Evolutionary conservation across 164 flowering plant genomes (phyloP).

Genomic region (Saururus chinensis): DNA sequence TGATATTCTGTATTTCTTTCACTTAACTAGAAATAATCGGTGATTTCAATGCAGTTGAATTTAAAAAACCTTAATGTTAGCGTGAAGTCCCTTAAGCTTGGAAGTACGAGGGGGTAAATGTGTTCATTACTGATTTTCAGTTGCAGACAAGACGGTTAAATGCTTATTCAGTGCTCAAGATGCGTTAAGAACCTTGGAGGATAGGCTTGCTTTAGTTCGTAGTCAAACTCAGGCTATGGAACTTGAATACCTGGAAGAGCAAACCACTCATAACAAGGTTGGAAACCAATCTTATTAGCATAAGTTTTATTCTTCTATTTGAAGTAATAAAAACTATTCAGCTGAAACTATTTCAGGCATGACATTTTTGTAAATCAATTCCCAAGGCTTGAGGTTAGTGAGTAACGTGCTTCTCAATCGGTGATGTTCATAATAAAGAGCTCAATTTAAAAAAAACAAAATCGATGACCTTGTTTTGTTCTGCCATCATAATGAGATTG

Average conservation of each 20-base stretch:
- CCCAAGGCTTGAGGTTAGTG: too few species aligned
- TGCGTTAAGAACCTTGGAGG: slow-evolving; percentile 22
- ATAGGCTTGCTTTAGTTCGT: slow-evolving; percentile 23
- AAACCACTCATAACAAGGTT: slow-evolving; percentile 40
- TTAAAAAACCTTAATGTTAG: neutral
- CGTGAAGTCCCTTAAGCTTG: neutral
- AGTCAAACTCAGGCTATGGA: slow-evolving; percentile 32
- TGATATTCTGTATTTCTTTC: neutral
- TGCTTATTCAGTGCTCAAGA: slow-evolving; percentile 11
- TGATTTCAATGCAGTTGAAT: neutral
- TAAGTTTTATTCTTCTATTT: too few species aligned
- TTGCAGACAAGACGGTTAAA: slow-evolving; percentile 8
- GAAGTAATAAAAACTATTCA: too few species aligned
- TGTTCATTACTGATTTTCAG: neutral
- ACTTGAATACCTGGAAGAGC: slow-evolving; percentile 29
- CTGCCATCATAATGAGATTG: neutral
- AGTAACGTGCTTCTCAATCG: too few species aligned
- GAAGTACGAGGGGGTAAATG: neutral
- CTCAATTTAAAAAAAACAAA: too few species aligned
- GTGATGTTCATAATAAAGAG: too few species aligned
- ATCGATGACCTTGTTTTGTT: neutral
- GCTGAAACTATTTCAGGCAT: too few species aligned
- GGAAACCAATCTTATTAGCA: neutral
- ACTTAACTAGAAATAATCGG: neutral
- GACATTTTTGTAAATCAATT: too few species aligned